Evolutionary conservation across 192 early-diverging fungal genomes (phyloP).

Genomic region (Coemansia sp.): DNA sequence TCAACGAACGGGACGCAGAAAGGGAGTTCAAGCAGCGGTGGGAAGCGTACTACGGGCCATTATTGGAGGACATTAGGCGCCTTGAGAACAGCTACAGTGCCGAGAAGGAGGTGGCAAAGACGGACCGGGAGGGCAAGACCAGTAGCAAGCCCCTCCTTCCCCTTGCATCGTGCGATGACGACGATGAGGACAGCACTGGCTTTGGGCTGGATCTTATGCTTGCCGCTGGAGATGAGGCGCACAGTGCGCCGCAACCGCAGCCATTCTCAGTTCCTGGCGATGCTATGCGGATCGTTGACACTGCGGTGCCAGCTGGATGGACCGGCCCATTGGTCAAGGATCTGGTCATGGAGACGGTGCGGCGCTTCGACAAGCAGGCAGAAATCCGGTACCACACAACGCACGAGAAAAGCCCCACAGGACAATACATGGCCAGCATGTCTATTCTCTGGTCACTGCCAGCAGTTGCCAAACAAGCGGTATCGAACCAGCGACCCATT

Average conservation of each 20-base stretch:
- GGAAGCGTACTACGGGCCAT: constrained; percentile 21
- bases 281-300: neutral
- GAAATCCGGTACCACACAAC: constrained; percentile 2
- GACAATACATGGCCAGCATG: constrained; percentile 8
- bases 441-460: constrained; percentile 13
- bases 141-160: no score
- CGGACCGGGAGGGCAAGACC: neutral
- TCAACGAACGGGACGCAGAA: neutral
- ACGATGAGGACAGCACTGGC: constrained; percentile 11
- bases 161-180: neutral
- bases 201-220: constrained; percentile 6
- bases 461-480: constrained; percentile 1
- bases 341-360: constrained; percentile 4
- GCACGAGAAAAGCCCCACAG: neutral
- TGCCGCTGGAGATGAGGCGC: neutral
- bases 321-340: constrained; percentile 11
- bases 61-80: constrained; percentile 17
- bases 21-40: constrained; percentile 19
- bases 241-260: neutral
- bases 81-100: constrained; percentile 1
- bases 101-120: neutral
- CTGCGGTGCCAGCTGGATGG: constrained; percentile 15
- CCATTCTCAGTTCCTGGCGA: neutral
- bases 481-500: neutral
- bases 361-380: constrained; percentile 15